Evolutionary conservation across 2,329 filamentous ascomycete genomes (phyloP).

Genomic region (Aspergillus nomiae): DNA sequence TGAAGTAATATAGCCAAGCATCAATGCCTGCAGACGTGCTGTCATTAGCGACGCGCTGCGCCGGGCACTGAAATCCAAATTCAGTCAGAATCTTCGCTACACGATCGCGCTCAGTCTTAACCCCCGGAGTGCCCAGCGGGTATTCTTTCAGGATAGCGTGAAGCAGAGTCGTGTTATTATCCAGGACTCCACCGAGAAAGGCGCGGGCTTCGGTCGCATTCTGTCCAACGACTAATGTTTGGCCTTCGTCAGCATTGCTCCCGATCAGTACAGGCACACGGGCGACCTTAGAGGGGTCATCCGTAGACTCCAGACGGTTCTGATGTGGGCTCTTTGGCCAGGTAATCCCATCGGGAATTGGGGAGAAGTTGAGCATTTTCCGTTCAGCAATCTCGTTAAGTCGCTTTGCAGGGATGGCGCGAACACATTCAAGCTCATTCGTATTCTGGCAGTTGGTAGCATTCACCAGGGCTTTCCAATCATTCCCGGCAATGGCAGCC

Average conservation of each 20-base stretch:
- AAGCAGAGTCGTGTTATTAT: not conserved
- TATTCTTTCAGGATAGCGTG: not conserved
- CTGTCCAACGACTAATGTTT: conserved; percentile 17
- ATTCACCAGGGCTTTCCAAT: not conserved
- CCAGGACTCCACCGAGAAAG: not conserved
- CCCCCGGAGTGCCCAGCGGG: not conserved
- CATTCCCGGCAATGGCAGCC: not conserved
- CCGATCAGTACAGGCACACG: conserved; percentile 30
- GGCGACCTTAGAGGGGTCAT: conserved; percentile 12
- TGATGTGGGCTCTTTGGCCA: not conserved
- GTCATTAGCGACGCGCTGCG: conserved; percentile 19
- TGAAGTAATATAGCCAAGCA: conserved; percentile 33
- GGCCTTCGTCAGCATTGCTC: conserved; percentile 27
- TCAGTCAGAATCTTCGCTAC: conserved; percentile 23
- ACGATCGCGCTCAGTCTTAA: conserved; percentile 9
- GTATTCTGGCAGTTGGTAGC: not conserved
- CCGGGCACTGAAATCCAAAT: conserved; percentile 22
- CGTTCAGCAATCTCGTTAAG: not conserved
- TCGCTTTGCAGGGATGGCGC: not conserved
- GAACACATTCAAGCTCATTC: not conserved
- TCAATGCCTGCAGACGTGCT: conserved; percentile 18
- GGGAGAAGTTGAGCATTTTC: not conserved
- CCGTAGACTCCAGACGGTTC: not conserved
- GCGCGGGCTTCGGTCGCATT: conserved; percentile 8
- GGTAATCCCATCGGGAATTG: not conserved